Evolutionary conservation across 2,329 filamentous ascomycete genomes (phyloP).

Genomic region (Amauroascus niger): DNA sequence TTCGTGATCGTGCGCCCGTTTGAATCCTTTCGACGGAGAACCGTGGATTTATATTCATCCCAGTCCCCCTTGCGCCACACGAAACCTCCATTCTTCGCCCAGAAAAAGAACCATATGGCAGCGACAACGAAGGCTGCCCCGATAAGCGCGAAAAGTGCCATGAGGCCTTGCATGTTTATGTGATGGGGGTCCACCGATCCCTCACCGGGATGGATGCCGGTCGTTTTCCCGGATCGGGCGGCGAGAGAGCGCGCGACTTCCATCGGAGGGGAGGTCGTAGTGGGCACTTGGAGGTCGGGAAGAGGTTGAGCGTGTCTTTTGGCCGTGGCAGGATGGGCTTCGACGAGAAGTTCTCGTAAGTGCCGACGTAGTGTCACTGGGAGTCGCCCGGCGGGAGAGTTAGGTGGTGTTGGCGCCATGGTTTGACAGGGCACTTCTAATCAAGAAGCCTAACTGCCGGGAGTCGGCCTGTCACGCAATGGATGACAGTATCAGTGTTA

Average conservation of each 20-base stretch:
- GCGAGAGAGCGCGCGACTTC: conserved; percentile 24
- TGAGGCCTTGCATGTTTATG: conserved; percentile 53
- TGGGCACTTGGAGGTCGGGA: neutral
- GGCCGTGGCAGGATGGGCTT: neutral
- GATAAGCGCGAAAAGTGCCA: conserved; percentile 77
- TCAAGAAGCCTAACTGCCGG: no score
- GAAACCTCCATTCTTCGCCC: conserved; percentile 93
- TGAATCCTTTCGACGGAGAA: conserved; percentile 76
- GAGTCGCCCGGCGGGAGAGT: neutral
- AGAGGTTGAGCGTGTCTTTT: neutral
- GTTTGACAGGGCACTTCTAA: neutral
- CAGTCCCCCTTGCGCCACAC: conserved; percentile 76
- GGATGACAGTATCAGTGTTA: neutral
- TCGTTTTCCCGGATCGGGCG: conserved; percentile 23
- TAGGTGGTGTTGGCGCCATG: conserved; percentile 4
- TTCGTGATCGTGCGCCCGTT: conserved; percentile 79
- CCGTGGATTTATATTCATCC: conserved; percentile 97
- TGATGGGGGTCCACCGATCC: conserved; percentile 34
- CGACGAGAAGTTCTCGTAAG: neutral
- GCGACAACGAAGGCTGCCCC: conserved; percentile 64
- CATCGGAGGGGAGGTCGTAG: conserved; percentile 13
- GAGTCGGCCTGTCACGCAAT: no score
- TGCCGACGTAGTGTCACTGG: neutral
- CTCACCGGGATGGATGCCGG: conserved; percentile 22
- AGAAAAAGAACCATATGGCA: conserved; percentile 97